Base-by-base conservation (phyloP, 225 moss, liverwort and hornwort genomes). In the Antitrichia curtipendula region DNA sequence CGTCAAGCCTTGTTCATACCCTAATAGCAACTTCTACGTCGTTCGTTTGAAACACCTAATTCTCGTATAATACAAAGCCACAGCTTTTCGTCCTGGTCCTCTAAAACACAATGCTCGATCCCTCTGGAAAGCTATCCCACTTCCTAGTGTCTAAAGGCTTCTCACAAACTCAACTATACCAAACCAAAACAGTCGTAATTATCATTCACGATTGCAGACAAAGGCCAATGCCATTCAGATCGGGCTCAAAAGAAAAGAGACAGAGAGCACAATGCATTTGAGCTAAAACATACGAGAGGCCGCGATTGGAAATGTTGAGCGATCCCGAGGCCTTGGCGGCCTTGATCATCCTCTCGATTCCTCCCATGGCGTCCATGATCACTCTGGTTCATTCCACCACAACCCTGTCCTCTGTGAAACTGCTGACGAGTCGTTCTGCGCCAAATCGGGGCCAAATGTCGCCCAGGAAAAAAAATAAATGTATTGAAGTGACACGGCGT, bases 311-410 rank as follows among this genome's bases (percentile, higher is more conserved):
- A 56, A 97, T 88, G 84, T 96, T 95, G 80, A 97, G 95, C 12
- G 96, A 95, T 79, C 97, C 97, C 47, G 97, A 97, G 47, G 95
- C 89, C 60, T 96, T 95, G 81, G 97, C 97, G 72, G 94, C 93
- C 90, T 93, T 96, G 90, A 96, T 86, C 69, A 95, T 88, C 81
- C 90, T 94, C 75, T 96, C 97, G 93, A 97, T 97, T 78, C 93
- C 93, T 83, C 91, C 89, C 64, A 77, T 54, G 75, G 89, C 49
- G 79, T 92, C 92, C 92, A 92, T 91, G 83, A 75, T n/a, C n/a
- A n/a, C n/a, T n/a, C n/a, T n/a, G n/a, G n/a, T 82, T 89, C 92
- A 92, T 89, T 87, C 89, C 89, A 86, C 86, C 87, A 47, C 89
- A 86, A 87, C 81, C 89, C 91, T 75, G 83, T 59, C 65, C 72